Conservation (phyloP, 352 stramenopile species). For the Stephanocyclus meneghinianus region DNA sequence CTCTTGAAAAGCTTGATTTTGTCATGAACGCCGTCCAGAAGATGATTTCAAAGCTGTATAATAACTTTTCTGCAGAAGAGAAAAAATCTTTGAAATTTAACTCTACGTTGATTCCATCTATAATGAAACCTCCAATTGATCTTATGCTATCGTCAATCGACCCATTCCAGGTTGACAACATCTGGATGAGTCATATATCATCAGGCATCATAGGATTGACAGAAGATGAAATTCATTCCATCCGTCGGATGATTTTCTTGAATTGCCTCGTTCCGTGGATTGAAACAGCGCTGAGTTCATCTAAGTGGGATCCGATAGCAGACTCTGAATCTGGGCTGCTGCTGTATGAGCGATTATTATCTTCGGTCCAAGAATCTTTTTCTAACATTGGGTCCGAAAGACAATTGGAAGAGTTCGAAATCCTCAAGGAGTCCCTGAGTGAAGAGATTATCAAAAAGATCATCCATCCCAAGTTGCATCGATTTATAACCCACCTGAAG, state of each 20-base stretch:
- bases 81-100: conserved; percentile 61
- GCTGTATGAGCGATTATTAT: conserved; percentile 66
- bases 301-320: conserved; percentile 60
- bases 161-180: conserved; percentile 26
- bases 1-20: conserved; percentile 24
- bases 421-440: conserved; percentile 49
- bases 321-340: conserved; percentile 49
- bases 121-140: conserved; percentile 58
- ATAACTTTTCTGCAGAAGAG: conserved; percentile 61
- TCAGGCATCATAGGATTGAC: conserved; percentile 16
- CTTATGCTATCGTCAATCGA: conserved; percentile 14
- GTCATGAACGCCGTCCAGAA: conserved; percentile 26
- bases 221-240: background rate
- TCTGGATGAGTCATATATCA: conserved; percentile 37
- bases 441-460: conserved; percentile 54
- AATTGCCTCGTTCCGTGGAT: conserved; percentile 54
- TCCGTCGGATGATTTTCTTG: conserved; percentile 42
- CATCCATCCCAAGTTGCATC: conserved; percentile 61
- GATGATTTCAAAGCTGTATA: conserved; percentile 40
- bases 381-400: background rate
- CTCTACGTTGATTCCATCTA: conserved; percentile 61
- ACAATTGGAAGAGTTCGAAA: conserved; percentile 35
- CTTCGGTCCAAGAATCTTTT: conserved; percentile 22
- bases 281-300: conserved; percentile 57
- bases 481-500: conserved; percentile 56